Percentiles rank a stretch among this genome's conserved stretches.
Conservation (phyloP, 225 moss, liverwort and hornwort genomes). For the Physcomitrellopsis africana region DNA sequence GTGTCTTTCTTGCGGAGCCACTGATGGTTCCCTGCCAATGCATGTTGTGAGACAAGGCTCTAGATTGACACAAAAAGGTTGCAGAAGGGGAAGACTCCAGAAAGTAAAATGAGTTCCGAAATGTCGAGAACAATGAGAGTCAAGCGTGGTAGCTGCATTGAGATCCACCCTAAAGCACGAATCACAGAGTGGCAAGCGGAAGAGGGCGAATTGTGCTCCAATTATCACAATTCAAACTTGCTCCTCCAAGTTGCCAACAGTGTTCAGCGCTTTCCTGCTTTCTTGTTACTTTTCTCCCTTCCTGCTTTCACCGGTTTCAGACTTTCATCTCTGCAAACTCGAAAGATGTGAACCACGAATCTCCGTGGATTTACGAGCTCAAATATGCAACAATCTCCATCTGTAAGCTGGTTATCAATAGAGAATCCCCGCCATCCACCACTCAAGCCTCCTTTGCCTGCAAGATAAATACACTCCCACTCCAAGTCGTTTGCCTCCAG, state of each 20-base stretch:
- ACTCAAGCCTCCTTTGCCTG: constrained; percentile 55
- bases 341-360: constrained; percentile 48
- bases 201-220: constrained; percentile 1
- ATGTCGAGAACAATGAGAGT: background rate
- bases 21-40: background rate
- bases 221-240: background rate
- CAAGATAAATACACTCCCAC: constrained; percentile 61
- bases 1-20: background rate
- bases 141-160: background rate
- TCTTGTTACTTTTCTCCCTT: constrained; percentile 30
- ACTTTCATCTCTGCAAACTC: constrained; percentile 33
- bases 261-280: constrained; percentile 33
- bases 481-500: constrained; percentile 50
- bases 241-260: background rate
- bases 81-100: background rate
- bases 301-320: constrained; percentile 1
- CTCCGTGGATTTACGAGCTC: constrained; percentile 57
- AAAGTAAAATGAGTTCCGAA: background rate
- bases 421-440: constrained; percentile 67
- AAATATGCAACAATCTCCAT: constrained; percentile 53
- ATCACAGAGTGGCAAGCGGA: background rate
- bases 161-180: constrained; percentile 10
- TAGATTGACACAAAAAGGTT: constrained; percentile 9
- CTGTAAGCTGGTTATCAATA: constrained; percentile 50
- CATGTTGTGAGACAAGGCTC: constrained; percentile 5